Evolutionary conservation across 106 monocot genomes (phyloP).

Genomic region (Chionographis japonica): DNA sequence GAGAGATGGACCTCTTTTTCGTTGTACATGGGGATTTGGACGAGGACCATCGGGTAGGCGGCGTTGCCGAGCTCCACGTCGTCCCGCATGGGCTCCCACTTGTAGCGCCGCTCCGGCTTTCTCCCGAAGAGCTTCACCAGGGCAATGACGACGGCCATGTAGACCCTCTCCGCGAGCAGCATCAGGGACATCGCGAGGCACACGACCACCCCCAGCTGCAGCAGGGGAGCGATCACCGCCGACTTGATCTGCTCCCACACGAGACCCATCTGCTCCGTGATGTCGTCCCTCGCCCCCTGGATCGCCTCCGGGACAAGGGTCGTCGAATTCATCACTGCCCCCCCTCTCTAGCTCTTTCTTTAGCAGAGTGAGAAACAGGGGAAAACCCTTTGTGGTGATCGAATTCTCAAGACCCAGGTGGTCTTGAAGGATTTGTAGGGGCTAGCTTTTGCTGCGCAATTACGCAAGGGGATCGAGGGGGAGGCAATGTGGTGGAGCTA

Average conservation of each 20-base stretch:
- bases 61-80: constrained; percentile 39
- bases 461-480: too few species aligned
- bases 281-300: constrained; percentile 21
- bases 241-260: constrained; percentile 31
- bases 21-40: constrained; percentile 62
- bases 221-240: constrained; percentile 35
- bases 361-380: background rate
- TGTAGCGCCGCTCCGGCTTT: constrained; percentile 28
- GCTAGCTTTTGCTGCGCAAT: too few species aligned
- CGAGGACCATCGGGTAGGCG: constrained; percentile 42
- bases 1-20: constrained; percentile 34
- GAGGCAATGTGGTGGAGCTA: too few species aligned
- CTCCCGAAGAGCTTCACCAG: constrained; percentile 16
- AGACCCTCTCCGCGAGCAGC: constrained; percentile 34
- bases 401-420: too few species aligned
- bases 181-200: constrained; percentile 43
- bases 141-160: constrained; percentile 29
- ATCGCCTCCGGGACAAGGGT: constrained; percentile 19
- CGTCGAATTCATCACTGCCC: constrained; percentile 7
- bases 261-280: constrained; percentile 14
- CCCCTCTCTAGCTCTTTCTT: background rate
- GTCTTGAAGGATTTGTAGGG: too few species aligned
- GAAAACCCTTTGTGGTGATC: too few species aligned
- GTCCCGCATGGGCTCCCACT: constrained; percentile 37
- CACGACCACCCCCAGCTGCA: constrained; percentile 16